A percentile compares a stretch with the other conserved stretches of the same genome.
Conservation (phyloP, 306 rosid species). For the Medicago ruthenica region DNA sequence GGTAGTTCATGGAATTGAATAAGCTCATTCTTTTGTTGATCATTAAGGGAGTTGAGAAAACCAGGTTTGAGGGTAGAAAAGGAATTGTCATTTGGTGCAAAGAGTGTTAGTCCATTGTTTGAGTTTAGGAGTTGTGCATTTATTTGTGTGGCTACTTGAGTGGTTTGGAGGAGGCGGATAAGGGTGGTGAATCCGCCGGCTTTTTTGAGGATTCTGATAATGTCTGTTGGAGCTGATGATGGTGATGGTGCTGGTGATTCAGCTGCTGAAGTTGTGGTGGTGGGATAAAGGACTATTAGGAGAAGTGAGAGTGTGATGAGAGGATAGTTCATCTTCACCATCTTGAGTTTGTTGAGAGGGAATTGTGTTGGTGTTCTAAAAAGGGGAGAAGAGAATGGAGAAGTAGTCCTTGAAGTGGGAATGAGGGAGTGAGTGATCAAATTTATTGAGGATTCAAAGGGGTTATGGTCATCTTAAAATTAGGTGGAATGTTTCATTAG, state of each 20-base stretch:
- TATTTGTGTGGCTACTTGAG: slow-evolving; percentile 64
- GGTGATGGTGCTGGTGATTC: slow-evolving; percentile 63
- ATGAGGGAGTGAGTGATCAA: slow-evolving; percentile 40
- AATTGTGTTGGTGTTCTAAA: not conserved
- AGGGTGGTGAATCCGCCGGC: slow-evolving; percentile 65
- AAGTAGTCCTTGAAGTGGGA: slow-evolving; percentile 43
- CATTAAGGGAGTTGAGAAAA: slow-evolving; percentile 61
- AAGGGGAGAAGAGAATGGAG: slow-evolving; percentile 10
- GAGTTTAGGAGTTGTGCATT: slow-evolving; percentile 61
- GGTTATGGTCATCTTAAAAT: slow-evolving; percentile 23
- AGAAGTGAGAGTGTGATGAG: slow-evolving; percentile 46
- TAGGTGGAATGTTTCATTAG: slow-evolving; percentile 41
- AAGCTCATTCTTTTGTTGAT: slow-evolving; percentile 66
- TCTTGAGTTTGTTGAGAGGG: slow-evolving; percentile 20
- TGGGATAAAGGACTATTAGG: slow-evolving; percentile 24
- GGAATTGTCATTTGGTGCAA: slow-evolving; percentile 67
- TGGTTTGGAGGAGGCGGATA: slow-evolving; percentile 65
- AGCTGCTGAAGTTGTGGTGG: slow-evolving; percentile 37
- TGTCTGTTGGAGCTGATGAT: slow-evolving; percentile 63
- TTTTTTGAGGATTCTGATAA: slow-evolving; percentile 64
- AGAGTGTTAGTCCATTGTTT: slow-evolving; percentile 62
- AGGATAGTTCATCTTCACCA: slow-evolving; percentile 42
- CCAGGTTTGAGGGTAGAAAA: slow-evolving; percentile 66
- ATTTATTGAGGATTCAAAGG: slow-evolving; percentile 50
- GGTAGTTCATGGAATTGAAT: slow-evolving; percentile 68